phyloP scores from a whole-genome alignment of 1,284 basidiomycete genomes.

The Cutaneotrichosporon sp. region DNA sequence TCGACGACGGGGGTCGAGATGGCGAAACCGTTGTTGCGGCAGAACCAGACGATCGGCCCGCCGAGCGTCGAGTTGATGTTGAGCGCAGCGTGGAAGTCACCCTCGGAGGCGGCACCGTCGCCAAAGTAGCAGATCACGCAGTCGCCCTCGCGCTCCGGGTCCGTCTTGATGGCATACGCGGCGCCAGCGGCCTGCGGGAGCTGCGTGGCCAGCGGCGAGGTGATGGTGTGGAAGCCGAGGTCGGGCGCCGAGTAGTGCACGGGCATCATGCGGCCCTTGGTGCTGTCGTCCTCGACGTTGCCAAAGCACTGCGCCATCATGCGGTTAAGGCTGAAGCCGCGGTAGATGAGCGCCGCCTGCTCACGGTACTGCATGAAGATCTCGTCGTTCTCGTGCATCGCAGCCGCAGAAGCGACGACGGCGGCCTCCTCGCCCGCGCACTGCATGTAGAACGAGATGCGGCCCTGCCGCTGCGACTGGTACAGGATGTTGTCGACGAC shows the following conservation, averaged over 20 bases:
- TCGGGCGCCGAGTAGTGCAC: conserved; percentile 83
- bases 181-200: conserved; percentile 95
- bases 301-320: conserved; percentile 89
- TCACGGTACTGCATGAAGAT: conserved; percentile 65
- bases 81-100: conserved; percentile 60
- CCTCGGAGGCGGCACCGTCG: conserved; percentile 62
- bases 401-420: conserved; percentile 85
- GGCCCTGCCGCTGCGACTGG: conserved; percentile 89
- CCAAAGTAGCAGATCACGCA: conserved; percentile 91
- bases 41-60: conserved; percentile 52
- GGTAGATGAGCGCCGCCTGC: conserved; percentile 84
- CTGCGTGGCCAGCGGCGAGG: conserved; percentile 90
- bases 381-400: conserved; percentile 81
- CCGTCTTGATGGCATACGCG: conserved; percentile 81
- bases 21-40: conserved; percentile 66
- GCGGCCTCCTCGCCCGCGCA: conserved; percentile 91
- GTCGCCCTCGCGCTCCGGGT: conserved; percentile 69
- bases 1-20: conserved; percentile 90
- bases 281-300: conserved; percentile 73
- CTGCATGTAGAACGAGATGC: conserved; percentile 79
- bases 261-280: conserved; percentile 88
- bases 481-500: conserved; percentile 84
- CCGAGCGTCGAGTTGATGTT: conserved; percentile 58
- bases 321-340: conserved; percentile 71
- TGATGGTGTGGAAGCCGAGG: conserved; percentile 91